Evolutionary conservation across 208 protist species (phyloP).

Genomic region (Trypanosoma scelopori): DNA sequence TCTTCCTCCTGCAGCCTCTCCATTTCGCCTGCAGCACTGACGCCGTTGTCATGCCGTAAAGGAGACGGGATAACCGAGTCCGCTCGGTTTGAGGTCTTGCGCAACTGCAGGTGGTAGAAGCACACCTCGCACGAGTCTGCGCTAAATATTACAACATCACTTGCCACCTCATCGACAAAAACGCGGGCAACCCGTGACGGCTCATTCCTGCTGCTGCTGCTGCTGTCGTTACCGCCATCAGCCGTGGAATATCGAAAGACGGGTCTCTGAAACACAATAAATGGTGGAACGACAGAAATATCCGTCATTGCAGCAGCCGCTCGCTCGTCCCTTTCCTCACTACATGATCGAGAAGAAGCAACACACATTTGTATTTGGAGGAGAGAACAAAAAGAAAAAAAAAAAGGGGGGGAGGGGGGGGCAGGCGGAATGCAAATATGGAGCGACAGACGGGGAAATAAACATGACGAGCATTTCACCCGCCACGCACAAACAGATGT

Average conservation of each 20-base stretch:
- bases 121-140: slow-evolving; percentile 14
- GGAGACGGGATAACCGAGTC: not conserved
- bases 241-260: slow-evolving; percentile 20
- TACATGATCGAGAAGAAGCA: not conserved
- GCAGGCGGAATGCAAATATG: not conserved
- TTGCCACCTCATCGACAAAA: slow-evolving; percentile 54
- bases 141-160: slow-evolving; percentile 51
- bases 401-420: not conserved
- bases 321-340: not conserved
- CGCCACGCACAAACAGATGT: too few species aligned
- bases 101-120: slow-evolving; percentile 30
- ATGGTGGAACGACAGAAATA: slow-evolving; percentile 32
- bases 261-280: slow-evolving; percentile 35
- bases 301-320: slow-evolving; percentile 16
- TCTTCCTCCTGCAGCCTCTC: not conserved
- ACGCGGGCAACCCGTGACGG: slow-evolving; percentile 31
- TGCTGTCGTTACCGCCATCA: not conserved
- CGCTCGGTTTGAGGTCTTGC: not conserved
- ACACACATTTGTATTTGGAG: slow-evolving; percentile 11
- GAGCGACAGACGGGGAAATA: not conserved
- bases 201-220: not conserved
- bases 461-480: too few species aligned
- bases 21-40: not conserved
- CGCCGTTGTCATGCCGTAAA: not conserved
- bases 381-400: slow-evolving; percentile 4